A percentile compares a stretch with the other conserved stretches of the same genome.
Conservation (phyloP, 345 rosid species). For the Angophora floribunda region DNA sequence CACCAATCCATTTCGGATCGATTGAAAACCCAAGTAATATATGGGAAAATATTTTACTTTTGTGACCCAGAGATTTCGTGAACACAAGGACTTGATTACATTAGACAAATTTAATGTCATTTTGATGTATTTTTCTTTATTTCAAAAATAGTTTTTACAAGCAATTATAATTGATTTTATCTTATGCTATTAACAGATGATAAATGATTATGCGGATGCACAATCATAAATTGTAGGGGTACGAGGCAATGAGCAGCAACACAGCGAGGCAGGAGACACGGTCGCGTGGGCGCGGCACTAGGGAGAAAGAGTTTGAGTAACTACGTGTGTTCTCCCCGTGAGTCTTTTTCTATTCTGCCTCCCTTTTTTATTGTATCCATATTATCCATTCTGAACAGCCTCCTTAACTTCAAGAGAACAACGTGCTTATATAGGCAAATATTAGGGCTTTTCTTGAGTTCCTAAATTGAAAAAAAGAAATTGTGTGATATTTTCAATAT, state of each 20-base stretch:
- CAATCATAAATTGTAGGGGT: neutral
- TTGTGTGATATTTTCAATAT: neutral
- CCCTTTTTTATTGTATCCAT: neutral
- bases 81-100: neutral
- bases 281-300: neutral
- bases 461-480: neutral
- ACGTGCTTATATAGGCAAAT: neutral
- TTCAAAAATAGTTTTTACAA: neutral
- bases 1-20: neutral
- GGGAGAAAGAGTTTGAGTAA: neutral
- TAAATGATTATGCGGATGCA: neutral
- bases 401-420: neutral
- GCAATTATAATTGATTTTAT: neutral
- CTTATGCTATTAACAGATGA: neutral
- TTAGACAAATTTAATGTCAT: neutral
- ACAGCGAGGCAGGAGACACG: neutral
- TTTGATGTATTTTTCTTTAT: neutral
- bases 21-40: neutral
- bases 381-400: neutral
- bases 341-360: neutral
- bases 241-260: neutral
- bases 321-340: neutral
- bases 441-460: neutral
- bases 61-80: neutral
- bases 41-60: neutral